Conservation (phyloP, 345 rosid genomes). For the Moricandia arvensis region DNA sequence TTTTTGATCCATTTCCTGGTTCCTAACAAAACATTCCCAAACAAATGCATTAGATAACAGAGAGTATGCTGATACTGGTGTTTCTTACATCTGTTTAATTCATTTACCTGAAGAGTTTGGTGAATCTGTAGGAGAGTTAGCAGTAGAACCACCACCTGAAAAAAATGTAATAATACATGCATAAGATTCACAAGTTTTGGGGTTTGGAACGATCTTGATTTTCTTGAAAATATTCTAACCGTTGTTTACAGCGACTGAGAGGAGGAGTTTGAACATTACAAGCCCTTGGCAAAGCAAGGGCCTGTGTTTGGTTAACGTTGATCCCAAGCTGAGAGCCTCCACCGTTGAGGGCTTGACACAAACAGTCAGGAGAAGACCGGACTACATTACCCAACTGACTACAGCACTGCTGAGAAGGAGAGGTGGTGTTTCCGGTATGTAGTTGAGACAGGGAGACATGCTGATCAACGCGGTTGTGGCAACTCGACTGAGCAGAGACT, state of each 20-base stretch:
- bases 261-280: slow-evolving; percentile 92
- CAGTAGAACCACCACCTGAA: slow-evolving; percentile 35
- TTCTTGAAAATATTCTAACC: slow-evolving; percentile 39
- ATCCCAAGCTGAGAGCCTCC: slow-evolving; percentile 76
- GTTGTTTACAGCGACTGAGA: slow-evolving; percentile 50
- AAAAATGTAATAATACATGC: neutral
- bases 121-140: slow-evolving; percentile 61
- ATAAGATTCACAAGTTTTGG: slow-evolving; percentile 6
- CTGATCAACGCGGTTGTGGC: slow-evolving; percentile 62
- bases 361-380: slow-evolving; percentile 68
- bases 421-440: slow-evolving; percentile 71
- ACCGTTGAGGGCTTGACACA: slow-evolving; percentile 72
- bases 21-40: slow-evolving; percentile 6
- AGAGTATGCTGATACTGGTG: neutral
- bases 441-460: slow-evolving; percentile 82
- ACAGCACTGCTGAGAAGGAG: slow-evolving; percentile 77
- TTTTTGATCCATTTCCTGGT: slow-evolving; percentile 48
- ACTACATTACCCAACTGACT: slow-evolving; percentile 65
- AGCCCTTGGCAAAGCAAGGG: slow-evolving; percentile 64
- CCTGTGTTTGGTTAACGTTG: slow-evolving; percentile 67
- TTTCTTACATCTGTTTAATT: neutral
- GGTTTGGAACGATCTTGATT: slow-evolving; percentile 2
- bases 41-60: slow-evolving; percentile 1
- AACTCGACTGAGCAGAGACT: slow-evolving; percentile 58
- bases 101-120: slow-evolving; percentile 65